Evolutionary conservation across 805 yeast species (phyloP).

Genomic region (Danielia reshetovae): DNA sequence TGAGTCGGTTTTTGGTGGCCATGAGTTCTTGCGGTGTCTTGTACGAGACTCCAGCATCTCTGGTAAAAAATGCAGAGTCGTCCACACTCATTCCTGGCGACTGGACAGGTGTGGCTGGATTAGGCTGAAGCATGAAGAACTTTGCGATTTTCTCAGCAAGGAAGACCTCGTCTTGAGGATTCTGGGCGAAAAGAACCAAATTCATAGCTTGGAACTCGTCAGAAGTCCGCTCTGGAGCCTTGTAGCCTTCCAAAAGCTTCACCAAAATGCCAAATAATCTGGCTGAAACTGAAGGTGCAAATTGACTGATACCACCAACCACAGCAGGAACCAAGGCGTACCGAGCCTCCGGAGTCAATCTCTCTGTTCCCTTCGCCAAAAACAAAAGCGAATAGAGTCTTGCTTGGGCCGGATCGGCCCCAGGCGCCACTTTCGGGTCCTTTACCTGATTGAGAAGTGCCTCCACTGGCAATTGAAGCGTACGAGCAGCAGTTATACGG

Average conservation of each 20-base stretch:
- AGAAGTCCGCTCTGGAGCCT: slow-evolving; percentile 45
- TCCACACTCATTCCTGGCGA: slow-evolving; percentile 62
- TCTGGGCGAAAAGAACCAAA: slow-evolving; percentile 29
- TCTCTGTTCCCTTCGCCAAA: slow-evolving; percentile 62
- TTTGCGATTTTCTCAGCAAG: slow-evolving; percentile 47
- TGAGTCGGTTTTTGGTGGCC: slow-evolving; percentile 23
- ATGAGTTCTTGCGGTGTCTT: slow-evolving; percentile 43
- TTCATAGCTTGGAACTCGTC: slow-evolving; percentile 29
- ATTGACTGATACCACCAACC: slow-evolving; percentile 42
- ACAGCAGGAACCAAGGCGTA: slow-evolving; percentile 44
- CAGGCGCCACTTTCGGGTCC: slow-evolving; percentile 44
- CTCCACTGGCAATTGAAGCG: slow-evolving; percentile 58
- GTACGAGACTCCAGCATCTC: slow-evolving; percentile 62
- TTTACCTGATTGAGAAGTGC: slow-evolving; percentile 63
- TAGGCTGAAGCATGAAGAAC: slow-evolving; percentile 55
- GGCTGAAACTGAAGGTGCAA: slow-evolving; percentile 40
- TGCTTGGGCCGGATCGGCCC: slow-evolving; percentile 46
- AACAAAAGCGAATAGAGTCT: slow-evolving; percentile 62
- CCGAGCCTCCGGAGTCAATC: slow-evolving; percentile 40
- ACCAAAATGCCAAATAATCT: slow-evolving; percentile 59
- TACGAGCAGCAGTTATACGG: slow-evolving; percentile 53
- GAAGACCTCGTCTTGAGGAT: slow-evolving; percentile 39
- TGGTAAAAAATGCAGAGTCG: slow-evolving; percentile 62
- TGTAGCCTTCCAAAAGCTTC: slow-evolving; percentile 48
- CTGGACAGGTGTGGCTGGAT: slow-evolving; percentile 21